Base-by-base conservation (phyloP, 1,139 yeast species). In the Kluyveromyces sp. region DNA sequence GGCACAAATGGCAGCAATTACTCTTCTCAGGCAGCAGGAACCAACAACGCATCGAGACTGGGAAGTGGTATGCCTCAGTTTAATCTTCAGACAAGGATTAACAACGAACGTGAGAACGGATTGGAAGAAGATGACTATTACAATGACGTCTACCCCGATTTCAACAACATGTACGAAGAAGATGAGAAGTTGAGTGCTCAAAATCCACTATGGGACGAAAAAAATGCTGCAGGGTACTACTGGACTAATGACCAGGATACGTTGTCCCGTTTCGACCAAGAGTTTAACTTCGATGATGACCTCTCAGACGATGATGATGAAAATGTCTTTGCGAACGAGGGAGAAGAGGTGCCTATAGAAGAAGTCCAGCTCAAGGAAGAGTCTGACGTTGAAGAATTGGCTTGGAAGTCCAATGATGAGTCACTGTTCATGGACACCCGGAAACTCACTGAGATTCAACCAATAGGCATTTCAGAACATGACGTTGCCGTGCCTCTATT, bases 211-310 rank as follows among this genome's bases (percentile, higher is more conserved):
- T 63, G 44, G 57, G 67, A 45, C 50, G 67, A 46, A 57, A 67
- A 40, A 65, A 46, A 43, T 26, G 30, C 20, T 25, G 17, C 36
- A 3, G 41, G 41, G n/a, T 38, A 38, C 17, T 31, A 38, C 18
- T 38, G 41, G 13, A 47, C 59, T 37, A 54, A 51, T 40, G 56
- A 57, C 36, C 60, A 56, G 36, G 58, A 58, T 41, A 61, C 64
- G 9, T 53, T 54, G 46, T 48, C 68, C 54, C 73, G 71, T 47
- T 73, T 74, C 52, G 78, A 74, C 49, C 72, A 67, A 28, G 80
- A 75, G 49, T 69, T 71, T 38, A 78, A 73, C 51, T 77, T 70
- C 49, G 69, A 69, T 28, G 64, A 65, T 37, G 46, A 45, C 33
- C 34, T 44, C 32, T 35, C 41, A 9, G 42, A 35, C 30, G 41